Conservation (phyloP, 192 early-diverging fungal species). For the Cetraspora pellucida region DNA sequence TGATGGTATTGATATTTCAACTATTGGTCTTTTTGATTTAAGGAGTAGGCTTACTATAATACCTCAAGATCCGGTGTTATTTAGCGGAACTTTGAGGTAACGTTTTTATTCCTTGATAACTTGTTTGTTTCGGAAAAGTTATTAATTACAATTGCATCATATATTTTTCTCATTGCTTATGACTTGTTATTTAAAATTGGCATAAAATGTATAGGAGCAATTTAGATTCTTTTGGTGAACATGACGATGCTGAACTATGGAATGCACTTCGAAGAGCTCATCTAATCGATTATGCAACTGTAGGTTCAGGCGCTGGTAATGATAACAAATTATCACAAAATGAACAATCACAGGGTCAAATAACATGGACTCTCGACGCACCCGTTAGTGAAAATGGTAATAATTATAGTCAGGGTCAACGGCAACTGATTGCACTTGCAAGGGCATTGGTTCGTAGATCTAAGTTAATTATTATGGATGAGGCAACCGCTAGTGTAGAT, state of each 20-base stretch:
- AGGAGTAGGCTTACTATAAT: constrained; percentile 63
- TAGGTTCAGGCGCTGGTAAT: constrained; percentile 28
- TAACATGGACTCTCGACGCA: constrained; percentile 59
- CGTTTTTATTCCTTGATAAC: not conserved
- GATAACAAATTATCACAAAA: not conserved
- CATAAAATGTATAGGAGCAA: constrained; percentile 59
- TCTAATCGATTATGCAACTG: constrained; percentile 49
- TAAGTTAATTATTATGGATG: constrained; percentile 78
- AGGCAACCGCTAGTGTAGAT: constrained; percentile 91
- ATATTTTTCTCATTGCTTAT: not conserved
- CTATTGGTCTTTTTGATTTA: constrained; percentile 57
- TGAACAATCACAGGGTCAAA: constrained; percentile 33
- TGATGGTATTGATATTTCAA: constrained; percentile 58
- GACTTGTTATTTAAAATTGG: no score
- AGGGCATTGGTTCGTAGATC: constrained; percentile 68
- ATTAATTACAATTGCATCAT: not conserved
- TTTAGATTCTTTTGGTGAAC: constrained; percentile 83
- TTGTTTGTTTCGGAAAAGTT: no score
- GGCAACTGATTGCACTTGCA: constrained; percentile 71
- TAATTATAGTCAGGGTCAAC: constrained; percentile 75
- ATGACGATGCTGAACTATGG: constrained; percentile 75
- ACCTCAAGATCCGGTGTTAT: constrained; percentile 76
- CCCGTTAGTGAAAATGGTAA: constrained; percentile 75
- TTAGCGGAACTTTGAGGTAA: constrained; percentile 62
- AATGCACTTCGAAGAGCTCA: constrained; percentile 75